phyloP scores from a whole-genome alignment of 805 yeast genomes.

The Starmerella stellata region DNA sequence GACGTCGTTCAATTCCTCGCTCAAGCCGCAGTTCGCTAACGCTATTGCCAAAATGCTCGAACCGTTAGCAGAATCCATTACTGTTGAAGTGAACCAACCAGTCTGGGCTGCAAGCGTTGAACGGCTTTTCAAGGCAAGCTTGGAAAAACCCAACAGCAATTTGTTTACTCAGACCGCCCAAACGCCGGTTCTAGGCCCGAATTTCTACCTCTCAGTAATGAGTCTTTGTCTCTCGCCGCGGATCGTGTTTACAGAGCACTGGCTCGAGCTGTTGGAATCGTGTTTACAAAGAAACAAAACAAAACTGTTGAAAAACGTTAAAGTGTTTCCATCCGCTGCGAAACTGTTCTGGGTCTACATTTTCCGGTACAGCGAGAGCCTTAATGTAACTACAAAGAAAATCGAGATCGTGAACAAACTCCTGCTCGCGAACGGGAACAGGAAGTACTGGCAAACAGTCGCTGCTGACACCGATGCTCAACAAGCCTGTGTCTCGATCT shows the following conservation, averaged over 20 bases:
- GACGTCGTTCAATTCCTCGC: constrained; percentile 37
- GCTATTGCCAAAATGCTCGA: constrained; percentile 56
- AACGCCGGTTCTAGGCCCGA: background rate
- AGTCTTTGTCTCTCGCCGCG: constrained; percentile 65
- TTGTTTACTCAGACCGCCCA: background rate
- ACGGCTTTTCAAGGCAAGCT: constrained; percentile 29
- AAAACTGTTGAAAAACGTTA: constrained; percentile 31
- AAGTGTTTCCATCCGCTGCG: constrained; percentile 45
- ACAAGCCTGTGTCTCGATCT: constrained; percentile 48
- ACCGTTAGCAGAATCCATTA: constrained; percentile 66
- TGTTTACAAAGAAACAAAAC: constrained; percentile 47
- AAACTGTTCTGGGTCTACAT: constrained; percentile 79
- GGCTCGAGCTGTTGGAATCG: constrained; percentile 54
- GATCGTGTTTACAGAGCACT: constrained; percentile 48
- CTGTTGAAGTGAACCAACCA: constrained; percentile 93
- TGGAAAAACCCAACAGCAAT: constrained; percentile 3
- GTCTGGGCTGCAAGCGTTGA: constrained; percentile 75
- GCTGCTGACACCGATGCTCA: constrained; percentile 32
- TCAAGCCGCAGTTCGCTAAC: constrained; percentile 67
- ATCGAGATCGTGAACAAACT: constrained; percentile 45
- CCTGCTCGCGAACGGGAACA: constrained; percentile 33
- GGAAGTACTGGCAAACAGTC: constrained; percentile 55
- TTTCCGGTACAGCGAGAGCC: constrained; percentile 69
- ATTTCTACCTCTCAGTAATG: constrained; percentile 47
- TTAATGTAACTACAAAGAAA: constrained; percentile 69